Base-by-base conservation (phyloP, 257 asterid species). In the Solanum etuberosum region DNA sequence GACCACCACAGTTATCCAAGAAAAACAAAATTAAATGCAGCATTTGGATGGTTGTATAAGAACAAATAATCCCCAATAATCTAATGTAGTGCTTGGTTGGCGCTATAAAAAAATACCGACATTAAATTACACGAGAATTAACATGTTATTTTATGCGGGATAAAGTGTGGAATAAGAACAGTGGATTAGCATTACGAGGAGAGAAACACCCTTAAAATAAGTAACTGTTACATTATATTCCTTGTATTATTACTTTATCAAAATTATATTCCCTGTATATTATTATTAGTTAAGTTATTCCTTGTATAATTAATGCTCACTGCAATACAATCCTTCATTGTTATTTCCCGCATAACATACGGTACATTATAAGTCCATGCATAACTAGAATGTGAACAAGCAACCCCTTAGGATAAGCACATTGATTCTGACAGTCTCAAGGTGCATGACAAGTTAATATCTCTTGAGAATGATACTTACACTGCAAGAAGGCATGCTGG, bases 401-500 rank as follows among this genome's bases (percentile, higher is more conserved):
- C 27, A 18, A 27, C 40, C 65, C 40, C 27, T 43, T 43, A 5
- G 65, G 65, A 78, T 5, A 78, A 78, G 34, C 27, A 16, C 18
- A 27, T 15, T 43, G 11, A 78, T 27, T 78, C 16, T 1, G 27
- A 18, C 84, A 78, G 32, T 43, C 63, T 43, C 40, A 27, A 43
- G 40, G 84, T 27, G 38, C 25, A 42, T 15, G 25, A 15, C 84
- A 43, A 78, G 25, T 43, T 43, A 78, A 78, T 78, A 78, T 9
- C 27, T 10, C 82, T 43, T 12, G 71, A 40, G 86, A 48, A 81
- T 9, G 11, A 70, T 83, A 90, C 98, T 29, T 93, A 97, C 99
- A 93, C 92, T 72, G 93, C 89, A 57, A 97, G 92, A 85, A 97
- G 94, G 89, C 94, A 92, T 61, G 97, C 95, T 12, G 99, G 99